These are phyloP conservation scores for Debaryomyces sp. DNA, from an alignment of 1,139 yeast genomes.

Conservation along the genomic window DNA sequence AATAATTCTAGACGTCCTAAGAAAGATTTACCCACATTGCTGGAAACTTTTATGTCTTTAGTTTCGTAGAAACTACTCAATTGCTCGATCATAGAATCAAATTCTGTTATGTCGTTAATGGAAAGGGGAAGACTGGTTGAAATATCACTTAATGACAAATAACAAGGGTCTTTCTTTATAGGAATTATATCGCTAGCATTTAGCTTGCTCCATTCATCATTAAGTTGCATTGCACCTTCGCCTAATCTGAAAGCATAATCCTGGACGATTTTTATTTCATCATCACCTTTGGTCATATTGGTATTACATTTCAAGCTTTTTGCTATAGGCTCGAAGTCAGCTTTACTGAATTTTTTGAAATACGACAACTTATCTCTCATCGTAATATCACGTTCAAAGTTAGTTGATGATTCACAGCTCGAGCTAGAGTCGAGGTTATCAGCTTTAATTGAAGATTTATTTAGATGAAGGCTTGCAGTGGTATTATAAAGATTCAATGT, in stretches of 20 bases:
- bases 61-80: constrained; percentile 36
- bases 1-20: neutral
- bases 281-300: constrained; percentile 2
- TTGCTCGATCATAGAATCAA: constrained; percentile 56
- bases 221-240: constrained; percentile 17
- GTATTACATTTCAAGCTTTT: constrained; percentile 4
- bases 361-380: neutral
- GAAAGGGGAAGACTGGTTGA: constrained; percentile 24
- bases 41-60: constrained; percentile 23
- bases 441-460: neutral
- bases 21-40: neutral
- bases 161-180: constrained; percentile 7
- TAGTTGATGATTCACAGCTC: neutral
- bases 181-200: neutral
- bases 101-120: constrained; percentile 39
- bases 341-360: constrained; percentile 17
- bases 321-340: constrained; percentile 13
- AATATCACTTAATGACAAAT: constrained; percentile 29
- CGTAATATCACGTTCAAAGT: neutral
- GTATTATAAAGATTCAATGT: constrained; percentile 11
- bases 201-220: constrained; percentile 6
- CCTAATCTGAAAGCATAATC: constrained; percentile 35
- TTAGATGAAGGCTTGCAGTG: constrained; percentile 5
- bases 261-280: constrained; percentile 26
- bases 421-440: neutral